Percentiles rank a stretch among this genome's conserved stretches.
Evolutionary conservation across 2,329 filamentous ascomycete species (phyloP).

Genomic region (Sordariomycetes sp.): DNA sequence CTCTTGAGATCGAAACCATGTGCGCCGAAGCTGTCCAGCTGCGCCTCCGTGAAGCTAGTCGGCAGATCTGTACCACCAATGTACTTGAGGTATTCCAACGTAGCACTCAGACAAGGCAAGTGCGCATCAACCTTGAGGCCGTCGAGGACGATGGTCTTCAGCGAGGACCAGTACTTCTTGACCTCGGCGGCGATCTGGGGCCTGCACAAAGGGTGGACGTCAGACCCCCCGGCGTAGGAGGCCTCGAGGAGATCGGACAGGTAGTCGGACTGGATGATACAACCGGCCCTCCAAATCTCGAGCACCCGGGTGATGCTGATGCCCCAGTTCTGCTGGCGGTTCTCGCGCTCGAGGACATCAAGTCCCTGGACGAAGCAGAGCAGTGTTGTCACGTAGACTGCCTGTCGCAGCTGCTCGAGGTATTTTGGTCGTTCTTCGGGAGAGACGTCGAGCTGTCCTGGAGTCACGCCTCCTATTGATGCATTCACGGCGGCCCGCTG

Average conservation of each 20-base stretch:
- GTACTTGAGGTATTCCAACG: conserved; percentile 60
- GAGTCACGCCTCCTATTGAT: not conserved
- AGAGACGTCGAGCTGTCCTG: conserved; percentile 29
- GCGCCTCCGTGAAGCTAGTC: conserved; percentile 60
- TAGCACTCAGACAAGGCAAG: conserved; percentile 50
- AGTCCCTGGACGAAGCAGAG: conserved; percentile 57
- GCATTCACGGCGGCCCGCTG: conserved; percentile 40
- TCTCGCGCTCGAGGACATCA: conserved; percentile 51
- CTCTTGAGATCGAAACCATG: conserved; percentile 25
- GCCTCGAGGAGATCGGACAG: conserved; percentile 50
- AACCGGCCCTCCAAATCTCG: conserved; percentile 60
- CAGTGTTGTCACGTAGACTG: conserved; percentile 53
- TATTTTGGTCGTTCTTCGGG: conserved; percentile 27
- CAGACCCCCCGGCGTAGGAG: conserved; percentile 26
- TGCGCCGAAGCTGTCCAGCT: conserved; percentile 62
- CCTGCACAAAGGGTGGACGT: conserved; percentile 10
- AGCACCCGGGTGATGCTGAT: conserved; percentile 41
- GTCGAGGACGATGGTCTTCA: conserved; percentile 48
- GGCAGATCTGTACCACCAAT: conserved; percentile 49
- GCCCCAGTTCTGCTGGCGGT: conserved; percentile 49
- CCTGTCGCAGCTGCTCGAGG: conserved; percentile 47
- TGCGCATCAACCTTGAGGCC: conserved; percentile 48
- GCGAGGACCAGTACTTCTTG: conserved; percentile 32
- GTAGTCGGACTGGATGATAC: conserved; percentile 61
- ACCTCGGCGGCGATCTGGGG: conserved; percentile 40